Base-by-base conservation (phyloP, 805 yeast genomes). In the Metschnikowia proteae region DNA sequence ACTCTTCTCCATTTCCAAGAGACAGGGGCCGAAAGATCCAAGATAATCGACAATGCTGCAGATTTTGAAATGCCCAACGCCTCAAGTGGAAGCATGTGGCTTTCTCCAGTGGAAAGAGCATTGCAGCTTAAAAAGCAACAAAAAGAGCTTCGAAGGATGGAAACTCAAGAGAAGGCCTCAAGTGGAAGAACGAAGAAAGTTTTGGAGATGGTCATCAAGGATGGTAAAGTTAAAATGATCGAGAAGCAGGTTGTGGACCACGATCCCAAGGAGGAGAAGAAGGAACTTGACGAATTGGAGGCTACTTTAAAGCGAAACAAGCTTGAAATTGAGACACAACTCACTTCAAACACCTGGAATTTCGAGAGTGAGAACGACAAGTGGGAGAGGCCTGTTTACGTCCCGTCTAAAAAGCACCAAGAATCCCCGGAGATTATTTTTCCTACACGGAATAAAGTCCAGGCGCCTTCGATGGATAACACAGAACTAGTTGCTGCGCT, bases 41-140 rank as follows among this genome's bases (percentile, higher is more conserved):
- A 81, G 57, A 89, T 94, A 53, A 91, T 95, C 35, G 99, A 94
- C 63, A 84, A 88, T 61, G 97, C 95, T 0, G 81, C 96, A 4
- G 99, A 94, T 63, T 88, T 80, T 62, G 95, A 88, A 43, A 66
- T 84, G 47, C 80, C 88, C 0, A 70, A 71, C 2, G 50, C 61
- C 2, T 67, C 77, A 0, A 60, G 76, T 35, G 68, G 68, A 2
- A 84, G 80, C 55, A 70, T 84, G 53, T 94, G 99, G 98, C 83
- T 96, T 0, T 84, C 96, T 1, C 83, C 85, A 0, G 76, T 84
- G 46, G 97, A 95, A 58, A 80, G 94, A 56, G 97, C 97, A 0
- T 71, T 89, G 49, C 89, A 88, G 62, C 70, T 94, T 58, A 89
- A 90, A 63, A 82, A 82, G 56, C 97, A 91, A 63, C 98, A 94